phyloP scores from a whole-genome alignment of 225 moss, liverwort and hornwort species.

The Rhytidiadelphus loreus region DNA sequence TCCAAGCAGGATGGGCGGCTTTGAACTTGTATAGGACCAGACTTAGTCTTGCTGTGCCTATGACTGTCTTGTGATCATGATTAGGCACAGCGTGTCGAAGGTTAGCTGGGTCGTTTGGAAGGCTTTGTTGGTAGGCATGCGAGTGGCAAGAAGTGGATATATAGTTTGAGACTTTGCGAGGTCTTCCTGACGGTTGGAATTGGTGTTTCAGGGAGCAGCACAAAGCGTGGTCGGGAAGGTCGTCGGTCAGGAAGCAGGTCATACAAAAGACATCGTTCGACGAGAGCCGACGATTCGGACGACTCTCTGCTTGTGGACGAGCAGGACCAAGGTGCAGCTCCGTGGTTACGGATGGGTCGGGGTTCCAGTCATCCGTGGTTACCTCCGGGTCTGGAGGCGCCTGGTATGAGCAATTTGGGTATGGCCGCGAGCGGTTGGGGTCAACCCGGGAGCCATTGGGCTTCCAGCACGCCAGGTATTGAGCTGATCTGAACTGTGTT shows the following conservation, averaged over 20 bases:
- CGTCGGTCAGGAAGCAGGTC: constrained; percentile 27
- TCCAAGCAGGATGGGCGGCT: background rate
- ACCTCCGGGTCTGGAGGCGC: background rate
- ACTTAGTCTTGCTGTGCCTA: background rate
- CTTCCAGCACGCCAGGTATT: background rate
- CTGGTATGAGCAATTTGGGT: background rate
- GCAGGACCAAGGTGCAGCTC: background rate
- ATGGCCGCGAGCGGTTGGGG: background rate
- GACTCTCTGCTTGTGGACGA: background rate
- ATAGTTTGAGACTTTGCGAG: background rate
- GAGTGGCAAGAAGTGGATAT: background rate
- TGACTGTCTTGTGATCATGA: background rate
- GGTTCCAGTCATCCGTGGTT: background rate
- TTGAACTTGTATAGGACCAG: background rate
- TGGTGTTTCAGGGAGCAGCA: constrained; percentile 23
- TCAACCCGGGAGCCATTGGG: background rate
- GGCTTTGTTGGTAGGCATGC: background rate
- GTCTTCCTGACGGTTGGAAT: background rate
- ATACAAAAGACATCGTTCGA: background rate
- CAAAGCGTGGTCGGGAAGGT: constrained; percentile 64
- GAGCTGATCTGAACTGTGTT: background rate
- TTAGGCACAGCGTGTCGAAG: background rate
- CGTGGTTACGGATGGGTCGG: background rate
- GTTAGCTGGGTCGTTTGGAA: background rate
- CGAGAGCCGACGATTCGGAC: background rate